A percentile compares a stretch with the other conserved stretches of the same genome.
Evolutionary conservation across 345 rosid species (phyloP).

Genomic region (Lepidium didymum): DNA sequence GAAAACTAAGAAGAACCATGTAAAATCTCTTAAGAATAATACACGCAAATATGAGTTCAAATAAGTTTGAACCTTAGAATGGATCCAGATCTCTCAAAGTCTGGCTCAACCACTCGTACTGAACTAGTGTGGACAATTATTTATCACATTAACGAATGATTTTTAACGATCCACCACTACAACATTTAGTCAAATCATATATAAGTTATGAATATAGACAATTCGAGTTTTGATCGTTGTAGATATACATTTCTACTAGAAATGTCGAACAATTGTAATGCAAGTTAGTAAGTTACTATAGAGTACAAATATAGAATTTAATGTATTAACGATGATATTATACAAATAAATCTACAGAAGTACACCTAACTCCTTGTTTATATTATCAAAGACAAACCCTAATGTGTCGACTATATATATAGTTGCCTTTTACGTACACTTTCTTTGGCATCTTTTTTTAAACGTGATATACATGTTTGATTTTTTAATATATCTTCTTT

Average conservation of each 20-base stretch:
- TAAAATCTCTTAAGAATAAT: no score
- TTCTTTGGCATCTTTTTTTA: neutral
- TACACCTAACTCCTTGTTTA: neutral
- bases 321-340: neutral
- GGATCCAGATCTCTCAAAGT: no score
- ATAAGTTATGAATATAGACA: neutral
- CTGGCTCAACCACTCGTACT: no score
- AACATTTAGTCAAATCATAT: neutral
- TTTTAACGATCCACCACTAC: neutral
- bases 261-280: no score
- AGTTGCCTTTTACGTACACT: neutral
- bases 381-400: neutral
- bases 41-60: no score
- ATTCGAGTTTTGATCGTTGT: neutral
- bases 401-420: neutral
- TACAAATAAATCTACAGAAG: neutral
- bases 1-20: no score
- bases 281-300: neutral
- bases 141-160: no score
- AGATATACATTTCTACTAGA: neutral
- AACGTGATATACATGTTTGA: slow-evolving; percentile 14
- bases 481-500: neutral
- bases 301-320: neutral
- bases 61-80: no score
- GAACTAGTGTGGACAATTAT: no score